Percentiles rank a stretch among this genome's conserved stretches.
phyloP scores from a whole-genome alignment of 2,329 filamentous ascomycete species.

The Cryphonectria radicalis region DNA sequence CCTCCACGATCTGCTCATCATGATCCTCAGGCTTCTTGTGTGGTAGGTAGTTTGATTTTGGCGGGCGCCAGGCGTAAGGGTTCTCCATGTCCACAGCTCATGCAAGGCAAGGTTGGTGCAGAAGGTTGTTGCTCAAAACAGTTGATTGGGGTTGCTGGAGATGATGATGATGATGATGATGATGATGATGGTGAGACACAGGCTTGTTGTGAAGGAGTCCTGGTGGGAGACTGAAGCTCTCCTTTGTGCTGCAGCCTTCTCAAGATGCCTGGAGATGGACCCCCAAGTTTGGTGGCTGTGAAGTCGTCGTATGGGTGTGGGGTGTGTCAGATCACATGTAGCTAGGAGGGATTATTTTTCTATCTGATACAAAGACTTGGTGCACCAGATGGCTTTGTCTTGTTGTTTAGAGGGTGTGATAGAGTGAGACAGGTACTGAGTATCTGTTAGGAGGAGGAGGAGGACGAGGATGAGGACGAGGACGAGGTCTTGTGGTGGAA shows the following conservation, averaged over 20 bases:
- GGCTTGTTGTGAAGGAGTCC: not conserved
- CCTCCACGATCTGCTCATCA: constrained; percentile 56
- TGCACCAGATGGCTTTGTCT: not conserved
- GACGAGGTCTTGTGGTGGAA: not conserved
- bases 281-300: too few relatives aligned
- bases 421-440: not conserved
- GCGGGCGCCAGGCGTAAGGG: constrained; percentile 57
- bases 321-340: not conserved
- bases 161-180: too few relatives aligned
- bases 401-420: not conserved
- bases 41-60: constrained; percentile 64
- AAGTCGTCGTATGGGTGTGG: too few relatives aligned
- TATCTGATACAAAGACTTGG: not conserved
- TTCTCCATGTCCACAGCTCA: constrained; percentile 33
- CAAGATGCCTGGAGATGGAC: not conserved
- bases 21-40: constrained; percentile 50
- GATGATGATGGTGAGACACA: not conserved
- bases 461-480: not conserved
- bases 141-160: not conserved
- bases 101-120: not conserved
- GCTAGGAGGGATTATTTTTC: not conserved
- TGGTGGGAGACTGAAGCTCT: not conserved
- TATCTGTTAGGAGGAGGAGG: not conserved
- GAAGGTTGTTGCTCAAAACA: not conserved
- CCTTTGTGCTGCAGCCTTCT: not conserved